These are phyloP conservation scores for Acrocalymma vagum DNA, from an alignment of 2,329 filamentous ascomycete species.

Conservation along the genomic window DNA sequence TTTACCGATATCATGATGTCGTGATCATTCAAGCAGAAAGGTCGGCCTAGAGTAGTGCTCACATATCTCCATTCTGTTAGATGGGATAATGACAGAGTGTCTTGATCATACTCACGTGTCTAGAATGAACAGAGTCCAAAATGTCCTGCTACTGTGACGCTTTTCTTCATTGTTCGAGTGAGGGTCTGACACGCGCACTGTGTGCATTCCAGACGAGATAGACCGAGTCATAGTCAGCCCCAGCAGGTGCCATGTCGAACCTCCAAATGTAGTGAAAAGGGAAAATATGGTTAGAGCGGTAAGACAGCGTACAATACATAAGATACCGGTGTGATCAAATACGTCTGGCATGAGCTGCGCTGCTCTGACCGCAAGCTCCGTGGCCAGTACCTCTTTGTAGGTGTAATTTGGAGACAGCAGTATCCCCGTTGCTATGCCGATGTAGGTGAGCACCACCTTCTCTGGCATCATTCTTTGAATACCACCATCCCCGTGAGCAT, in stretches of 20 bases:
- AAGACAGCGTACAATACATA: slow-evolving; percentile 8
- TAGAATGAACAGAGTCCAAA: slow-evolving; percentile 17
- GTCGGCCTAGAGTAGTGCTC: slow-evolving; percentile 15
- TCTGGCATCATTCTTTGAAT: too few relatives aligned
- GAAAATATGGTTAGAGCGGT: slow-evolving; percentile 13
- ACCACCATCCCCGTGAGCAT: neutral
- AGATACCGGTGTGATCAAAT: slow-evolving; percentile 5
- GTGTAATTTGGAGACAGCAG: slow-evolving; percentile 9
- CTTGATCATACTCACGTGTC: slow-evolving; percentile 11
- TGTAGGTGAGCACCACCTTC: slow-evolving; percentile 4
- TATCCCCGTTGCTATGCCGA: slow-evolving; percentile 13
- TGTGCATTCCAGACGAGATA: slow-evolving; percentile 19
- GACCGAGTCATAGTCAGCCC: slow-evolving; percentile 19
- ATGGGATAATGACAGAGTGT: neutral
- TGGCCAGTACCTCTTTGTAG: slow-evolving; percentile 9
- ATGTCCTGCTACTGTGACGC: slow-evolving; percentile 1
- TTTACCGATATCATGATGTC: slow-evolving; percentile 10
- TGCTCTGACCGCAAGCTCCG: slow-evolving; percentile 3
- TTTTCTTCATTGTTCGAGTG: slow-evolving; percentile 9
- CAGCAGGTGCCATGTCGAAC: slow-evolving; percentile 21
- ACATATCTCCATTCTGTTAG: slow-evolving; percentile 4
- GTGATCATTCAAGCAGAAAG: slow-evolving; percentile 13
- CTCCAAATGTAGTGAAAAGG: slow-evolving; percentile 13
- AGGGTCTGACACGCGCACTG: slow-evolving; percentile 6
- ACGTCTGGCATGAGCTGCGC: slow-evolving; percentile 8